Evolutionary conservation across 1,284 basidiomycete genomes (phyloP).

Genomic region (Sanghuangporus sanghuang): DNA sequence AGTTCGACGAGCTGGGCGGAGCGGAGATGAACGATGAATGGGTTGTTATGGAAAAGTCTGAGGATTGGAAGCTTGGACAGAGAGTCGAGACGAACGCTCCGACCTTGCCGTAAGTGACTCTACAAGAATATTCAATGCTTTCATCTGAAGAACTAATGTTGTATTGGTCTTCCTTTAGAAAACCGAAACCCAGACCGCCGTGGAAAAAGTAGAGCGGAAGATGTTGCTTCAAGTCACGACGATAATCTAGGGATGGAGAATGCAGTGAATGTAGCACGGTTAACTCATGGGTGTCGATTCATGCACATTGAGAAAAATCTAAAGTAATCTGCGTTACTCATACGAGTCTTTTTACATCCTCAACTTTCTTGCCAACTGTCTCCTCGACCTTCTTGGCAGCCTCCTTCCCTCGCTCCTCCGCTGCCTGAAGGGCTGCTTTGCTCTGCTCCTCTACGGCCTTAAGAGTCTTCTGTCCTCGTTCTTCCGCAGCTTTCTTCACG

Average conservation of each 20-base stretch:
- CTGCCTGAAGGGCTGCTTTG: background rate
- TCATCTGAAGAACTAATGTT: background rate
- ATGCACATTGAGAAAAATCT: too few relatives aligned
- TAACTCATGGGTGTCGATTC: background rate
- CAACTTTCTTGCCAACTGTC: conserved; percentile 5
- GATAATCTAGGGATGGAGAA: background rate
- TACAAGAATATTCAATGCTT: background rate
- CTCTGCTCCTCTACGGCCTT: conserved; percentile 22
- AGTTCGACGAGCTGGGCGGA: conserved; percentile 59
- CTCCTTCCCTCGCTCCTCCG: conserved; percentile 23
- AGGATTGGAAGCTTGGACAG: conserved; percentile 23
- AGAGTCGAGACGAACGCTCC: background rate
- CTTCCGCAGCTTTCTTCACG: conserved; percentile 17
- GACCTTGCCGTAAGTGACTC: background rate
- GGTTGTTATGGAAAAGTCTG: conserved; percentile 35
- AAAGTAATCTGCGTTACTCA: background rate
- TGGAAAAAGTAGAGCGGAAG: background rate
- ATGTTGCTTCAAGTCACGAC: background rate
- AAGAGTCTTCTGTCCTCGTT: conserved; percentile 22
- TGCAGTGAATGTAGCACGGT: background rate
- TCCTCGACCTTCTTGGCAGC: conserved; percentile 13
- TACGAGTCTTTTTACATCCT: conserved; percentile 14
- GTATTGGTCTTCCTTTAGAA: background rate
- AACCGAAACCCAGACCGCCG: background rate
- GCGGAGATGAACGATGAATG: conserved; percentile 40